Base-by-base conservation (phyloP, 2,329 filamentous ascomycete species). In the Hymenoscyphus scutula region DNA sequence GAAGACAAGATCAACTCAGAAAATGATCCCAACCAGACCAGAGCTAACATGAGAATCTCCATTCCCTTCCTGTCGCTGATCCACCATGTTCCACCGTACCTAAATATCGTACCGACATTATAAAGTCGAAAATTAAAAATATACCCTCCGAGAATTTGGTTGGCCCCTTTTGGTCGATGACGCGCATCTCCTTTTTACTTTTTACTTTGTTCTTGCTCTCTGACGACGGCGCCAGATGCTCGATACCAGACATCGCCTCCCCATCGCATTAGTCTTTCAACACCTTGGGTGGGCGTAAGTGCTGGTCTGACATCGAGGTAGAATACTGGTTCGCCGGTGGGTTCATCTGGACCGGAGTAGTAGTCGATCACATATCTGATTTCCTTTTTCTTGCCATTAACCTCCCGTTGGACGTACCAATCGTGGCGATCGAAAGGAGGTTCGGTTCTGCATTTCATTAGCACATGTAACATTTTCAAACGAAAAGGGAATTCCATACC, bases 281-380 rank as follows among this genome's bases (percentile, higher is more conserved):
- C 85, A 0, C 92, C 90, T 29, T 89, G 89, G 1, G 85, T 88
- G 2, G 92, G 92, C 0, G 91, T 91, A 51, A 97, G 78, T 3
- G 95, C 95, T 1, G 95, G 95, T 66, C 95, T 84, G 23, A 99
- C 95, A 74, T 99, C 95, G 60, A 99, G 85, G 75, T 88, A 97
- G 79, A 99, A 99, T 6, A 98, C 92, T 2, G 95, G 94, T 74
- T 97, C 92, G 34, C 93, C 95, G 0, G 86, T 90, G 2, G 89
- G 86, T 34, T 74, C 71, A 1, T 90, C 89, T 27, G 88, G 87
- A 5, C 88, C 94, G 37, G 89, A 89, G 77, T 98, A 98, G 77
- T 97, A 98, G 76, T 99, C 95, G 74, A 99, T 99, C 61, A 99
- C 87, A 75, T 99, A 99, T 71, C 95, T 86, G 54, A 97, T 81